These are phyloP conservation scores for Bipolaris sorokiniana DNA, from an alignment of 2,329 filamentous ascomycete genomes.

Conservation along the genomic window DNA sequence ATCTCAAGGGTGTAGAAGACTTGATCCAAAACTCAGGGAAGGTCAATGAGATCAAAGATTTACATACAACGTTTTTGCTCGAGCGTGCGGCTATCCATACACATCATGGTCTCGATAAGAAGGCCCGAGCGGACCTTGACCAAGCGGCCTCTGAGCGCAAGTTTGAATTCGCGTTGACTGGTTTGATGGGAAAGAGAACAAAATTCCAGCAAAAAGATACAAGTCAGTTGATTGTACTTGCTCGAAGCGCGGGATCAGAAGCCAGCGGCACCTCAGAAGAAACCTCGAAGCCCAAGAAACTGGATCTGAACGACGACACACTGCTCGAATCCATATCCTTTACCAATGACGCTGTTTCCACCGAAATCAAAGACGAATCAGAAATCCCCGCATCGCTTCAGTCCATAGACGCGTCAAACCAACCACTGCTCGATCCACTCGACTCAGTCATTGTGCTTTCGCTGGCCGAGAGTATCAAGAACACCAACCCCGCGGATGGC, in stretches of 20 bases:
- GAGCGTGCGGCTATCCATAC: conserved; percentile 85
- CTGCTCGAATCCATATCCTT: conserved; percentile 88
- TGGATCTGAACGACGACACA: conserved; percentile 90
- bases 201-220: conserved; percentile 78
- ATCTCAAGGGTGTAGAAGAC: conserved; percentile 63
- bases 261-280: conserved; percentile 21
- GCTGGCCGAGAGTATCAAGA: conserved; percentile 84
- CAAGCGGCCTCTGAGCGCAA: conserved; percentile 70
- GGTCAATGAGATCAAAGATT: conserved; percentile 29
- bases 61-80: conserved; percentile 70
- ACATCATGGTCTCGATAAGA: conserved; percentile 79
- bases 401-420: conserved; percentile 74
- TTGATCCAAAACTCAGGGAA: conserved; percentile 34
- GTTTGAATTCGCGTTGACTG: conserved; percentile 83
- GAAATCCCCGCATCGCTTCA: conserved; percentile 67
- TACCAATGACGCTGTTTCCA: conserved; percentile 59
- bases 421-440: conserved; percentile 80
- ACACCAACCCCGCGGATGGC: conserved; percentile 82
- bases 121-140: conserved; percentile 73
- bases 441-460: conserved; percentile 88
- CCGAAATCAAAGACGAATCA: conserved; percentile 53
- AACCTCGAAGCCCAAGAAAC: conserved; percentile 64
- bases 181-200: conserved; percentile 83
- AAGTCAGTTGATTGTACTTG: conserved; percentile 90
- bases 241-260: conserved; percentile 66